Percentiles rank a stretch among this genome's conserved stretches.
These are phyloP conservation scores for Backusella psychrophila DNA, from an alignment of 192 early-diverging fungal species.

Conservation along the genomic window DNA sequence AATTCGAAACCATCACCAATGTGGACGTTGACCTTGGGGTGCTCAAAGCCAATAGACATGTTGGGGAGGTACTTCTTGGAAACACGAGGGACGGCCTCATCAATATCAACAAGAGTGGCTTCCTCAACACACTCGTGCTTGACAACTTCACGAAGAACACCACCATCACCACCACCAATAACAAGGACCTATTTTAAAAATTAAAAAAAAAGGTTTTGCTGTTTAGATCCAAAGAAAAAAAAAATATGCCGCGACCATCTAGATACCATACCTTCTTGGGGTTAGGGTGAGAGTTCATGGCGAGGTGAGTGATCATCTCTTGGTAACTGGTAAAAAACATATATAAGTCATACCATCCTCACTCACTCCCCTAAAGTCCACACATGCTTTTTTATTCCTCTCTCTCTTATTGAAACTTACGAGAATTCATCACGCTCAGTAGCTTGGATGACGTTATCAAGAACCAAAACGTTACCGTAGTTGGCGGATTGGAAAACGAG, in stretches of 20 bases:
- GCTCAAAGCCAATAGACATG: constrained; percentile 91
- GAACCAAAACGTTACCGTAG: constrained; percentile 95
- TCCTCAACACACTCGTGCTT: constrained; percentile 94
- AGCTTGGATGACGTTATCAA: constrained; percentile 97
- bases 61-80: constrained; percentile 92
- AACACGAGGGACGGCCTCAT: constrained; percentile 90
- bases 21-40: constrained; percentile 93
- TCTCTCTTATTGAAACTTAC: constrained; percentile 46
- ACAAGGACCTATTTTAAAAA: constrained; percentile 72
- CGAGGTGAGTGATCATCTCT: constrained; percentile 99
- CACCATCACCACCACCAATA: constrained; percentile 99
- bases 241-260: background rate
- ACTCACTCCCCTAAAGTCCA: background rate
- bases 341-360: background rate
- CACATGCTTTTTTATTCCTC: background rate
- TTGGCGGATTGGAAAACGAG: constrained; percentile 94
- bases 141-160: constrained; percentile 96
- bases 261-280: constrained; percentile 76
- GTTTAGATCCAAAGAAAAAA: background rate
- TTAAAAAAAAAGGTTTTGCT: background rate
- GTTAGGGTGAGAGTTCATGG: constrained; percentile 92
- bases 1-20: constrained; percentile 97
- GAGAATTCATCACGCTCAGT: constrained; percentile 99
- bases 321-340: constrained; percentile 67
- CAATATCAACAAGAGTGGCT: constrained; percentile 95